Conservation (phyloP, 768 basidiomycete genomes). For the Suillus spraguei region DNA sequence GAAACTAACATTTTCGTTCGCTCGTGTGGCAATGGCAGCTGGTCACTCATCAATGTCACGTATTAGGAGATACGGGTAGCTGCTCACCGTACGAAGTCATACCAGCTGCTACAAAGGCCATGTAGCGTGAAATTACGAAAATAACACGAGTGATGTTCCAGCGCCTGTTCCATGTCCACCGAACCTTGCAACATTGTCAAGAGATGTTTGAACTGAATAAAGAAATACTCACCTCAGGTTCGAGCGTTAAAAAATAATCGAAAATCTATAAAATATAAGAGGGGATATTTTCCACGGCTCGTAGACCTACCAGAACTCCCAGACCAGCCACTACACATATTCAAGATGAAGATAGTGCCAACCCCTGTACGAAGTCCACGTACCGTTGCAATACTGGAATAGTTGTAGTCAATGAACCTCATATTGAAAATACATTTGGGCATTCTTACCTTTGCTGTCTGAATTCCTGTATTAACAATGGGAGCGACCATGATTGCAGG, state of each 20-base stretch:
- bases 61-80: neutral
- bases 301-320: constrained; percentile 1
- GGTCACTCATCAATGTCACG: neutral
- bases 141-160: constrained; percentile 8
- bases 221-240: neutral
- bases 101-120: constrained; percentile 8
- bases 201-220: no score
- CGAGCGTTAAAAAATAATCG: constrained; percentile 5
- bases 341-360: neutral
- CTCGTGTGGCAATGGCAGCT: constrained; percentile 1
- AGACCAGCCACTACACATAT: neutral
- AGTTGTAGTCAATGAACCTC: neutral
- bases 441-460: constrained; percentile 5
- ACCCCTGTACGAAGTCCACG: neutral
- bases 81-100: constrained; percentile 15
- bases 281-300: neutral
- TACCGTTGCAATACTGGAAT: constrained; percentile 3
- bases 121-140: constrained; percentile 11
- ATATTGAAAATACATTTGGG: neutral
- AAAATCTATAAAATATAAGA: constrained; percentile 1
- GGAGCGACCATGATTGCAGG: neutral
- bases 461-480: neutral
- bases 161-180: constrained; percentile 11
- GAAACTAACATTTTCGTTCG: constrained; percentile 1
- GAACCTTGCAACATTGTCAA: neutral